Conservation (phyloP, 192 early-diverging fungal genomes). For the Coemansia brasiliensis region DNA sequence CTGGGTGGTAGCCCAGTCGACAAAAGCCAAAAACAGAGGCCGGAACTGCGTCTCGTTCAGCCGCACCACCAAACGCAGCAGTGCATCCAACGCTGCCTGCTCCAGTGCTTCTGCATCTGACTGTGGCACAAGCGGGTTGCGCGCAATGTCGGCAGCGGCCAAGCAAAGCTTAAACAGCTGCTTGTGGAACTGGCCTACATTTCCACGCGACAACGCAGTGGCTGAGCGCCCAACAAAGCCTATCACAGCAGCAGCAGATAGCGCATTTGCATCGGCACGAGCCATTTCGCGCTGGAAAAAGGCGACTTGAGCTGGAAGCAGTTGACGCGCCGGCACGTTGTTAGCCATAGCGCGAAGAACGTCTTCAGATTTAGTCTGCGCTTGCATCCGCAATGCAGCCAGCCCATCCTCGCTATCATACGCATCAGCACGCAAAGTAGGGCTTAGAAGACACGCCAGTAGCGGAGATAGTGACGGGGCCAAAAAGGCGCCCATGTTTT, state of each 20-base stretch:
- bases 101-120: slow-evolving; percentile 61
- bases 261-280: slow-evolving; percentile 52
- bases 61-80: slow-evolving; percentile 83
- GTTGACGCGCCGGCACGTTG: slow-evolving; percentile 44
- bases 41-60: slow-evolving; percentile 95
- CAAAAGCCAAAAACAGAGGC: slow-evolving; percentile 84
- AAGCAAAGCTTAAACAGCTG: slow-evolving; percentile 89
- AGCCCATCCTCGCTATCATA: neutral
- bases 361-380: slow-evolving; percentile 14
- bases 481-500: slow-evolving; percentile 53
- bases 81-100: slow-evolving; percentile 67
- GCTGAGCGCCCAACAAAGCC: slow-evolving; percentile 69
- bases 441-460: slow-evolving; percentile 32
- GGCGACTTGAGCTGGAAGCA: slow-evolving; percentile 45
- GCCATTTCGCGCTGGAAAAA: slow-evolving; percentile 56
- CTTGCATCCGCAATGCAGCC: slow-evolving; percentile 26
- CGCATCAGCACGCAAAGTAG: slow-evolving; percentile 7
- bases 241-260: slow-evolving; percentile 55
- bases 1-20: slow-evolving; percentile 52
- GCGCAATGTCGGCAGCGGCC: slow-evolving; percentile 60
- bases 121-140: slow-evolving; percentile 35
- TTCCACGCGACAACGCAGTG: slow-evolving; percentile 61
- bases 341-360: slow-evolving; percentile 32
- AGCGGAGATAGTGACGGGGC: slow-evolving; percentile 46
- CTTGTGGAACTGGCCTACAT: slow-evolving; percentile 70